Base-by-base conservation (phyloP, 495 filamentous ascomycete genomes). In the Talaromyces ruber region DNA sequence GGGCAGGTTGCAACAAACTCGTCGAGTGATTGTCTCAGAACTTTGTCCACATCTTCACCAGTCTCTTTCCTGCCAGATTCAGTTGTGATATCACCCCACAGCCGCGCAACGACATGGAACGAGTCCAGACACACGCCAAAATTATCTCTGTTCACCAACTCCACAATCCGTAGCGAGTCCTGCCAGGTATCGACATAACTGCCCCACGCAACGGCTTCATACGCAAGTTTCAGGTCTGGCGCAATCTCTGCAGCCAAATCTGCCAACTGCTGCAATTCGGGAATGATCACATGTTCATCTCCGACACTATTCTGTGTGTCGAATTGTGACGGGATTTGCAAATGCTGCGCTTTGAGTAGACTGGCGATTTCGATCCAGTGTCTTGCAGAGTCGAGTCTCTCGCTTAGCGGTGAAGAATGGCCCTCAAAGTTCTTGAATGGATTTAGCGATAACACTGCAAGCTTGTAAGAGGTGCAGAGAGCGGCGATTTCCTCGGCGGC, bases 361-460 rank as follows among this genome's bases (percentile, higher is more conserved):
- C 81, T 77, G 6, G 83, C 84, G 4, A 91, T 70, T 52, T 81
- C 64, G 37, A 92, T 81, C 88, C 88, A 91, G n/a, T 84, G 73
- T 12, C 71, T 67, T n/a, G 88, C 79, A 63, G 85, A 79, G 11
- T 81, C 69, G 24, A 91, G 74, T 68, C 90, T 80, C 16, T 83
- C 74, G 6, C 84, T 66, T 16, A 83, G 73, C 4, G 76, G 66
- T 6, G 70, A 72, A 53, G 76, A 73, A 24, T 73, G 61, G 22
- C 88, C 88, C 66, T 91, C 88, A 72, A 86, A 90, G 68, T 90
- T 86, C 74, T 84, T 83, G 68, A 91, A 91, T 6, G 88, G 88
- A 65, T 91, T 88, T 4, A 92, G 73, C 30, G 85, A 84, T 25
- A 91, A 63, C 32, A 90, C 82, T 12, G 72, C 66, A 28, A 92